These are phyloP conservation scores for Flaveria floridana DNA, from an alignment of 140 eudicot genomes.

Conservation along the genomic window DNA sequence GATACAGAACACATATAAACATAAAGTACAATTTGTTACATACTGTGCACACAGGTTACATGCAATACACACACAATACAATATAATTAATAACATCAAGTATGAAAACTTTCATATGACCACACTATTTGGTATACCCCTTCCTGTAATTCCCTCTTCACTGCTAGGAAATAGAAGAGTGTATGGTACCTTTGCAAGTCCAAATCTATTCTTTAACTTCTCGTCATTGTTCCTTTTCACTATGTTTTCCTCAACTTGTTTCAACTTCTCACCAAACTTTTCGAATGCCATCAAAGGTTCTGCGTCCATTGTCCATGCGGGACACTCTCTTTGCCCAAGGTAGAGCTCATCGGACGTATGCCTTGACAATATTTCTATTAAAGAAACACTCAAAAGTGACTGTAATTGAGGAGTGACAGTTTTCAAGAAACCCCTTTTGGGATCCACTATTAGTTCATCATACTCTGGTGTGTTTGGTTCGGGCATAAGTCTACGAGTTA, in stretches of 20 bases:
- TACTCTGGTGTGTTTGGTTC: slow-evolving; percentile 58
- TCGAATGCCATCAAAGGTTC: slow-evolving; percentile 47
- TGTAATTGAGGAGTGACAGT: slow-evolving; percentile 59
- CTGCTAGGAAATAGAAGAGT: slow-evolving; percentile 53
- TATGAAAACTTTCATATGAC: slow-evolving; percentile 16
- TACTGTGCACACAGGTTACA: neutral
- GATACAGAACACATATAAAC: neutral
- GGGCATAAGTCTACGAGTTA: slow-evolving; percentile 62
- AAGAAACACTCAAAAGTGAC: slow-evolving; percentile 52
- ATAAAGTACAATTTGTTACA: neutral
- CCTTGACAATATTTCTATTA: slow-evolving; percentile 63
- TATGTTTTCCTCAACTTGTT: slow-evolving; percentile 47
- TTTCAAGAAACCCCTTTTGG: slow-evolving; percentile 42
- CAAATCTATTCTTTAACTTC: slow-evolving; percentile 49
- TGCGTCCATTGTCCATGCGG: slow-evolving; percentile 54
- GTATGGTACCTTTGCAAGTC: slow-evolving; percentile 57
- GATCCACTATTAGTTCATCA: slow-evolving; percentile 48
- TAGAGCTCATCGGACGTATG: slow-evolving; percentile 70
- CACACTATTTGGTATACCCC: slow-evolving; percentile 67
- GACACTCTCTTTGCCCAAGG: slow-evolving; percentile 58
- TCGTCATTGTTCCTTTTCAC: slow-evolving; percentile 38
- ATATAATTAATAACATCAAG: neutral
- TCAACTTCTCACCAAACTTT: slow-evolving; percentile 42
- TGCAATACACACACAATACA: neutral
- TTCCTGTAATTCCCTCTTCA: slow-evolving; percentile 60